Percentiles rank a stretch among this genome's conserved stretches.
Conservation (phyloP, 192 early-diverging fungal genomes). For the Coemansia furcata region DNA sequence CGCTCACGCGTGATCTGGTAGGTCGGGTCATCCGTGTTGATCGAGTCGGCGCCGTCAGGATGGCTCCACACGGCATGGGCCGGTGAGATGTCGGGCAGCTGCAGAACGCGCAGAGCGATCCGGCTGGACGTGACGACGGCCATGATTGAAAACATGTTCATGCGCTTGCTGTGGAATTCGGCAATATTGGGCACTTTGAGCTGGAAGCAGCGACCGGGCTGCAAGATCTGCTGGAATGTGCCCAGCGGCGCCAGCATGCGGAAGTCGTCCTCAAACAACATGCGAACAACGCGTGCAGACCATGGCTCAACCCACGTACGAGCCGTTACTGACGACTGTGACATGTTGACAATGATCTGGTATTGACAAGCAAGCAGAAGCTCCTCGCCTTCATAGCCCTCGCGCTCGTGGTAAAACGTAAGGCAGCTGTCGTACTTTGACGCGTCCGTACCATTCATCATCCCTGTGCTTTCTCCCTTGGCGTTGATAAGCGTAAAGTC, state of each 20-base stretch:
- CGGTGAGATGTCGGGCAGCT: conserved; percentile 41
- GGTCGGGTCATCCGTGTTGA: conserved; percentile 39
- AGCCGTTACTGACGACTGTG: conserved; percentile 48
- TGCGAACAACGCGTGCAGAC: conserved; percentile 43
- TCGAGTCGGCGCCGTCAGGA: conserved; percentile 28
- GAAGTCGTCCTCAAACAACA: conserved; percentile 50
- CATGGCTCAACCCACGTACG: conserved; percentile 52
- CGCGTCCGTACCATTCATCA: conserved; percentile 26
- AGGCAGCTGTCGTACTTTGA: conserved; percentile 45
- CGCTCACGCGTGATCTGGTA: conserved; percentile 37
- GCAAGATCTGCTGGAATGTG: conserved; percentile 53
- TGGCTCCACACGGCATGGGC: conserved; percentile 37
- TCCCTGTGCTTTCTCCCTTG: conserved; percentile 50
- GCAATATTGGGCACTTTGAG: conserved; percentile 51
- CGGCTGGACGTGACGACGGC: conserved; percentile 44
- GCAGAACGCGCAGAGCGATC: conserved; percentile 42
- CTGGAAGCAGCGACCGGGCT: conserved; percentile 53
- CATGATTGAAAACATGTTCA: conserved; percentile 56
- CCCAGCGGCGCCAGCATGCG: conserved; percentile 43
- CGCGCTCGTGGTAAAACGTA: conserved; percentile 51
- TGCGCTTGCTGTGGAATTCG: conserved; percentile 52
- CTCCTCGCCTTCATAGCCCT: conserved; percentile 46
- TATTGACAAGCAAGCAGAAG: conserved; percentile 49
- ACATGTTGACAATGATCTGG: conserved; percentile 50
- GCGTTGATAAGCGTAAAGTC: conserved; percentile 52